These are phyloP conservation scores for Crithidia bombi DNA, from an alignment of 208 protist species.

Conservation along the genomic window DNA sequence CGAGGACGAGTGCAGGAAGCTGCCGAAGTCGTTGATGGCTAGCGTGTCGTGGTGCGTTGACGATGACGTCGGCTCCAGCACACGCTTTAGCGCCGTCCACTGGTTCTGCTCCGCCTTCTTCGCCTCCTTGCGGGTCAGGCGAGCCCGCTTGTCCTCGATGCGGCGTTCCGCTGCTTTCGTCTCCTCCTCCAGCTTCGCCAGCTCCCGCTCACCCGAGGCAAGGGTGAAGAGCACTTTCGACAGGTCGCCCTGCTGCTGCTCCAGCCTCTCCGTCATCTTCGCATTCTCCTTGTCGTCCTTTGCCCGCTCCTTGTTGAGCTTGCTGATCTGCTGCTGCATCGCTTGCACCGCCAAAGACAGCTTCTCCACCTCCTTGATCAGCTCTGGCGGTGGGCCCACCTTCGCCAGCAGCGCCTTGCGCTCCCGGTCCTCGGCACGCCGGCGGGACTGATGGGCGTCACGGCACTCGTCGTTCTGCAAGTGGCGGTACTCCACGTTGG, in stretches of 20 bases:
- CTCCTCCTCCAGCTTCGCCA: constrained; percentile 49
- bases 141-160: constrained; percentile 38
- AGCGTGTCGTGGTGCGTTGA: constrained; percentile 68
- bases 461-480: constrained; percentile 61
- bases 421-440: constrained; percentile 65
- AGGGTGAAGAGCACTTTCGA: constrained; percentile 27
- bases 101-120: constrained; percentile 36
- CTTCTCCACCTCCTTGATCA: constrained; percentile 65
- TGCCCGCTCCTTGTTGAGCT: constrained; percentile 65
- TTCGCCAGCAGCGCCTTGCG: constrained; percentile 66
- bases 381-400: constrained; percentile 64
- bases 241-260: constrained; percentile 55
- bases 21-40: constrained; percentile 72
- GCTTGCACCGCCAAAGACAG: constrained; percentile 54
- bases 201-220: constrained; percentile 20
- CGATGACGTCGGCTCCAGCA: constrained; percentile 39
- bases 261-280: constrained; percentile 48
- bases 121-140: constrained; percentile 38
- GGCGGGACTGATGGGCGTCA: constrained; percentile 51
- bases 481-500: constrained; percentile 29
- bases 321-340: constrained; percentile 56
- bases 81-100: constrained; percentile 51
- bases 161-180: constrained; percentile 38
- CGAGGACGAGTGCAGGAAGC: constrained; percentile 43
- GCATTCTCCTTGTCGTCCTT: constrained; percentile 61